Evolutionary conservation across 441 rosid species (phyloP).

Genomic region (Adansonia madagascariensis): DNA sequence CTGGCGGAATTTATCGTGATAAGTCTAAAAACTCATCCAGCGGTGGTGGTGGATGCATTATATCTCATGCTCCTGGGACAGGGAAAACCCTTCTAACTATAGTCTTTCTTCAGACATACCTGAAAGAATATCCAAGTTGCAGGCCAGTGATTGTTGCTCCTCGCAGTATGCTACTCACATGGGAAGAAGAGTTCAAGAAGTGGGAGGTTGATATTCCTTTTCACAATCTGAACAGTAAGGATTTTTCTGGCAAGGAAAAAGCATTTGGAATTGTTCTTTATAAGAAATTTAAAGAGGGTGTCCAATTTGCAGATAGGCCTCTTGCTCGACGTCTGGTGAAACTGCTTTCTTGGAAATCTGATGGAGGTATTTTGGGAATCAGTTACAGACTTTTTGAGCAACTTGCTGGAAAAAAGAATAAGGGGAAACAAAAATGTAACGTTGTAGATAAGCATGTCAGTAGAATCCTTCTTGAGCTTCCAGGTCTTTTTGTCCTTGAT

Average conservation of each 20-base stretch:
- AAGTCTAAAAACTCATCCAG: conserved; percentile 43
- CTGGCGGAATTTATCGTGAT: conserved; percentile 61
- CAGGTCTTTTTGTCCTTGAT: conserved; percentile 56
- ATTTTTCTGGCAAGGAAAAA: conserved; percentile 44
- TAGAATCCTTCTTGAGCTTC: conserved; percentile 43
- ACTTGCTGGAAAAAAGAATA: conserved; percentile 35
- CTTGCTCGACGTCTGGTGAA: conserved; percentile 40
- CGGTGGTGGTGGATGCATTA: conserved; percentile 64
- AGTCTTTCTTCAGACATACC: conserved; percentile 26
- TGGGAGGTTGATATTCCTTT: conserved; percentile 55
- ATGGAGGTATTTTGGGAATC: conserved; percentile 48
- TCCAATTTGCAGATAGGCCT: background rate
- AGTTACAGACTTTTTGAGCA: conserved; percentile 50
- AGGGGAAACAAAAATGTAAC: conserved; percentile 19
- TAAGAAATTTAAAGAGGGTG: background rate
- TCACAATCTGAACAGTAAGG: conserved; percentile 47
- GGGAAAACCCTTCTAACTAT: conserved; percentile 65
- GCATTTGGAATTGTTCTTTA: conserved; percentile 21
- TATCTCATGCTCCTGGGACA: conserved; percentile 88
- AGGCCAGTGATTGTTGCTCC: conserved; percentile 56
- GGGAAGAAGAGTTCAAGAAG: conserved; percentile 66
- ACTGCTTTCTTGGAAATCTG: conserved; percentile 48
- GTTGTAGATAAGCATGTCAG: conserved; percentile 19
- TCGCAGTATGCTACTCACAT: conserved; percentile 52
- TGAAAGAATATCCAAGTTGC: conserved; percentile 11